Evolutionary conservation across 2,329 filamentous ascomycete species (phyloP).

Genomic region (Cladobotryum mycophilum): DNA sequence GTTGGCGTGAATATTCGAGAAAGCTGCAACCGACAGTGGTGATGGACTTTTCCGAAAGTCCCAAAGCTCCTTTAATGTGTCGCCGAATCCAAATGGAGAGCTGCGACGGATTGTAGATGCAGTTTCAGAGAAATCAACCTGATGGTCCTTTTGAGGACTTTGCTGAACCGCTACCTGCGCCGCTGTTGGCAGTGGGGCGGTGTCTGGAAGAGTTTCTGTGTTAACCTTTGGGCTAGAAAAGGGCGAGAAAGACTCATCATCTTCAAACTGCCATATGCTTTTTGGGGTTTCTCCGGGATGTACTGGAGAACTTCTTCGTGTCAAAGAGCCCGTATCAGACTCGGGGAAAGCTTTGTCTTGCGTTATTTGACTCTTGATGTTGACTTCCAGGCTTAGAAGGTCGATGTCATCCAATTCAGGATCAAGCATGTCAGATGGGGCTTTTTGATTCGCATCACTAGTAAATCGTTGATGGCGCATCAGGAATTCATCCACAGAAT

Average conservation of each 20-base stretch:
- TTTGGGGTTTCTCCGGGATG: conserved; percentile 10
- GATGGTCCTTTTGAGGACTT: background rate
- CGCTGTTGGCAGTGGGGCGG: conserved; percentile 20
- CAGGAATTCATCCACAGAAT: background rate
- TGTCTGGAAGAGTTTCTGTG: conserved; percentile 24
- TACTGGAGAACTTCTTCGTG: conserved; percentile 26
- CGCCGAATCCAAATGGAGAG: conserved; percentile 18
- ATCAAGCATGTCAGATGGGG: conserved; percentile 9
- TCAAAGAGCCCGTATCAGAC: conserved; percentile 24
- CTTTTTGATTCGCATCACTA: background rate
- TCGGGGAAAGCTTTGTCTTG: conserved; percentile 17
- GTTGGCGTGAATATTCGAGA: background rate
- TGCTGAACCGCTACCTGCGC: background rate
- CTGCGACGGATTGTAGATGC: conserved; percentile 27
- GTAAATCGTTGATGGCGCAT: background rate
- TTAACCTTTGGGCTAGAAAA: conserved; percentile 24
- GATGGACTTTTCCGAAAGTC: conserved; percentile 12
- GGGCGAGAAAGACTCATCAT: conserved; percentile 14
- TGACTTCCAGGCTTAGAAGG: conserved; percentile 13
- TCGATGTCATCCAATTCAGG: conserved; percentile 21
- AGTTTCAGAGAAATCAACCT: conserved; percentile 31
- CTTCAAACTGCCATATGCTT: conserved; percentile 20
- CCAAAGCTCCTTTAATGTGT: conserved; percentile 14
- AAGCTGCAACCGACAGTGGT: background rate
- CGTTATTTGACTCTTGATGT: background rate